Evolutionary conservation across 2,329 filamentous ascomycete genomes (phyloP).

Genomic region (Colletotrichum tropicale): DNA sequence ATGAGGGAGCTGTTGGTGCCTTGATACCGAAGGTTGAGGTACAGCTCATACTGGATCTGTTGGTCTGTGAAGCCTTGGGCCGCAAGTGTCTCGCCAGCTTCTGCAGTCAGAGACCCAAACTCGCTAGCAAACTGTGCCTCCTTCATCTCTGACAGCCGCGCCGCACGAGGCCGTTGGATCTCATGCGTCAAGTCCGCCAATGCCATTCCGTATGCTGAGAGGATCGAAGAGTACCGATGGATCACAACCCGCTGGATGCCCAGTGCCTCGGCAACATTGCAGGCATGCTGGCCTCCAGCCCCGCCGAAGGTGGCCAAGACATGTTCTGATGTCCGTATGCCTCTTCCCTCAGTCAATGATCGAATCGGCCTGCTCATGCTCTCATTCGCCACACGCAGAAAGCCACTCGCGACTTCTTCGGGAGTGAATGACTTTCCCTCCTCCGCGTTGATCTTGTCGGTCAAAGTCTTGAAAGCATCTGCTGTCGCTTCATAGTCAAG

Average conservation of each 20-base stretch:
- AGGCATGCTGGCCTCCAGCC: conserved; percentile 70
- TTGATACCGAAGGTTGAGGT: background rate
- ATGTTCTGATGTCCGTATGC: conserved; percentile 33
- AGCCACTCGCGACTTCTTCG: conserved; percentile 64
- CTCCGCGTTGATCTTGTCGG: conserved; percentile 42
- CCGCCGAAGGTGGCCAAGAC: conserved; percentile 61
- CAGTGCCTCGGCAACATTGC: conserved; percentile 42
- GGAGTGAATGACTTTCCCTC: conserved; percentile 31
- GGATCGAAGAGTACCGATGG: conserved; percentile 42
- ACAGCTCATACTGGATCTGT: background rate
- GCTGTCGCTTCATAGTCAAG: conserved; percentile 44
- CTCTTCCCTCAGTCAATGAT: conserved; percentile 70
- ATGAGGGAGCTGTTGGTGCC: background rate
- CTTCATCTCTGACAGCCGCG: conserved; percentile 21
- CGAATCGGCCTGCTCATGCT: conserved; percentile 79
- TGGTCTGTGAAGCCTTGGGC: background rate
- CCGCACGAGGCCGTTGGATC: conserved; percentile 29
- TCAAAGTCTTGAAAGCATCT: conserved; percentile 45
- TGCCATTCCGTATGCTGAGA: conserved; percentile 50
- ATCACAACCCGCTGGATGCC: conserved; percentile 46
- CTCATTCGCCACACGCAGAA: conserved; percentile 77
- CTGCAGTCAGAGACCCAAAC: conserved; percentile 21
- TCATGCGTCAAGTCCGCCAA: conserved; percentile 43
- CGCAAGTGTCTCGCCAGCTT: background rate
- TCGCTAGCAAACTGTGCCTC: conserved; percentile 2